A percentile compares a stretch with the other conserved stretches of the same genome.
Conservation (phyloP, 345 rosid genomes). For the Gossypium arboreum region DNA sequence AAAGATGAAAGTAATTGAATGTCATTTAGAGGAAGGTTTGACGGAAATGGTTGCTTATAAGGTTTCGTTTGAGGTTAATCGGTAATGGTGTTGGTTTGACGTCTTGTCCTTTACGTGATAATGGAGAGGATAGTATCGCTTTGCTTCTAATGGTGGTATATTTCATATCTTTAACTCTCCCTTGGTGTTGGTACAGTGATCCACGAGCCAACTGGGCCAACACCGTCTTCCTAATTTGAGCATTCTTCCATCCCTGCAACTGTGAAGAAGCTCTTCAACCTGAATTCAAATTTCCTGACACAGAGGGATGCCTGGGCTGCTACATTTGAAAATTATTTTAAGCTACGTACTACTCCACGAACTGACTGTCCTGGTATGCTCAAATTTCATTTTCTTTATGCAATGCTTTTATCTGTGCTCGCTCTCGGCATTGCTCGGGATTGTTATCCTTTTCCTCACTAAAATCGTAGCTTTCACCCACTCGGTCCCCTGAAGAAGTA, state of each 20-base stretch:
- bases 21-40: neutral
- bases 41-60: neutral
- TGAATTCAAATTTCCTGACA: conserved; percentile 78
- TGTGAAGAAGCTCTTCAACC: conserved; percentile 89
- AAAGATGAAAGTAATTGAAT: neutral
- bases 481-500: neutral
- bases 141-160: conserved; percentile 5
- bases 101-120: neutral
- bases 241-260: conserved; percentile 97
- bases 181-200: conserved; percentile 52
- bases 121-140: neutral
- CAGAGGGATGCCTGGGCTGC: conserved; percentile 99
- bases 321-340: conserved; percentile 73
- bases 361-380: conserved; percentile 89
- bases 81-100: no score
- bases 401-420: neutral
- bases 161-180: conserved; percentile 2
- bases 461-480: neutral
- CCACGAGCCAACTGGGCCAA: conserved; percentile 85
- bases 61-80: neutral
- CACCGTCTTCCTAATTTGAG: conserved; percentile 73
- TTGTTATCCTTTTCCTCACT: neutral
- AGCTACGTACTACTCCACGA: conserved; percentile 73
- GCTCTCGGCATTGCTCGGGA: neutral
- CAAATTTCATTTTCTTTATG: neutral